Percentiles rank a stretch among this genome's conserved stretches.
These are phyloP conservation scores for Sporothrix curviconia DNA, from an alignment of 2,329 filamentous ascomycete genomes.

Conservation along the genomic window DNA sequence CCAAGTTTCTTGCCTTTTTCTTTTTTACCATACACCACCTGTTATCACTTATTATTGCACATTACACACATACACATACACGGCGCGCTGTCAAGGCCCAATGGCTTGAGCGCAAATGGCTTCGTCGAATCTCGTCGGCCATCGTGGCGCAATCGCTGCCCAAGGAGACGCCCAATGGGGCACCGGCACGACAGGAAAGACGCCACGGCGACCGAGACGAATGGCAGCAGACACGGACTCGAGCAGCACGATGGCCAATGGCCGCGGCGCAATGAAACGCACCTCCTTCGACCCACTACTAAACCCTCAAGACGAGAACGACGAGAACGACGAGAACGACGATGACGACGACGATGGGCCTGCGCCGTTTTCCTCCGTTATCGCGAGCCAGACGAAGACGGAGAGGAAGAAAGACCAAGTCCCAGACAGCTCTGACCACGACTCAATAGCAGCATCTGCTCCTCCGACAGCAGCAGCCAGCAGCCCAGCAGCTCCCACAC, in stretches of 20 bases:
- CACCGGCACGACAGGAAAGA: not conserved
- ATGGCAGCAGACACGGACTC: not conserved
- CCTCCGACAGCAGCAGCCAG: too few species aligned
- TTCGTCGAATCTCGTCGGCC: conserved; percentile 4
- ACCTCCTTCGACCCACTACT: not conserved
- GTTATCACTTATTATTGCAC: not conserved
- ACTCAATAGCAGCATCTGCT: not conserved
- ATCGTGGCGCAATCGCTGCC: not conserved
- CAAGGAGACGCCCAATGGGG: not conserved
- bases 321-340: conserved; percentile 5
- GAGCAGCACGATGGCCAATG: not conserved
- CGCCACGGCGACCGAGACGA: not conserved
- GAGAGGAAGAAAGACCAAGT: not conserved
- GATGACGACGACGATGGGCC: not conserved
- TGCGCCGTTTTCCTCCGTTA: not conserved
- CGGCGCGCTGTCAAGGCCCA: not conserved
- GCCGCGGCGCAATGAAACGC: not conserved
- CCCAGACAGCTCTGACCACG: not conserved
- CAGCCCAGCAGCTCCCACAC: too few species aligned
- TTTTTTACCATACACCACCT: not conserved
- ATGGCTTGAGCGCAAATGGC: conserved; percentile 10
- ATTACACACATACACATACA: too few species aligned
- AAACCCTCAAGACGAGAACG: not conserved
- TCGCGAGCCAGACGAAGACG: not conserved
- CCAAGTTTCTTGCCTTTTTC: not conserved